phyloP scores from a whole-genome alignment of 306 rosid genomes.

The Vachellia pachyceras region DNA sequence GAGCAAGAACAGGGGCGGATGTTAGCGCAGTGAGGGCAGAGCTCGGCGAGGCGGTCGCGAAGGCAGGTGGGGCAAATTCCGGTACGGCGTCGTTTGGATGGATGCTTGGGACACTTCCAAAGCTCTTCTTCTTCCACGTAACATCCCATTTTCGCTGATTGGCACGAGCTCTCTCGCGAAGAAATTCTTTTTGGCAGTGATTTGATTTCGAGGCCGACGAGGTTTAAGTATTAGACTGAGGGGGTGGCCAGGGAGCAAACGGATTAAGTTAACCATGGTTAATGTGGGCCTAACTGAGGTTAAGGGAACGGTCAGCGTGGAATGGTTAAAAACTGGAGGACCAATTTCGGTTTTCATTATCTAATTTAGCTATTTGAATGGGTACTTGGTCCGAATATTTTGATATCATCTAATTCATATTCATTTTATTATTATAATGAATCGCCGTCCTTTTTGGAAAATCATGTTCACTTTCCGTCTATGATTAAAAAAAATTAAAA shows the following conservation, averaged over 20 bases:
- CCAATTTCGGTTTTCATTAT: not conserved
- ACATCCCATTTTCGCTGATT: constrained; percentile 52
- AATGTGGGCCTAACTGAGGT: constrained; percentile 32
- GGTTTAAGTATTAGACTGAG: constrained; percentile 39
- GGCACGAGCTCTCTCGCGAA: not conserved
- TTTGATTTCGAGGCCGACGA: constrained; percentile 34
- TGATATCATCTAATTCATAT: not conserved
- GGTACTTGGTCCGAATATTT: not conserved
- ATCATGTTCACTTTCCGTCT: not conserved
- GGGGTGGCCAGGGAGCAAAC: constrained; percentile 23
- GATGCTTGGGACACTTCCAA: constrained; percentile 91
- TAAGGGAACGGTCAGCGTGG: not conserved
- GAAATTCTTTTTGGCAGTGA: not conserved
- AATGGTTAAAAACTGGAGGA: not conserved
- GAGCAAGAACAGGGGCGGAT: constrained; percentile 89
- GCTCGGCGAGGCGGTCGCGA: constrained; percentile 77
- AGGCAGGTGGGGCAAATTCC: constrained; percentile 88
- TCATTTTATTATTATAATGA: too few species aligned
- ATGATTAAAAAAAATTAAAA: not conserved
- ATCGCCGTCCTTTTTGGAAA: not conserved
- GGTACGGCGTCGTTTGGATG: constrained; percentile 76
- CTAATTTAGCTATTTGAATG: not conserved
- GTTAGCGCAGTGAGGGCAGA: constrained; percentile 91
- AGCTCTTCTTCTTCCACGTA: constrained; percentile 76
- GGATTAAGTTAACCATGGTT: constrained; percentile 68